Evolutionary conservation across 1,284 basidiomycete genomes (phyloP).

Genomic region (Trichosporon asahii): DNA sequence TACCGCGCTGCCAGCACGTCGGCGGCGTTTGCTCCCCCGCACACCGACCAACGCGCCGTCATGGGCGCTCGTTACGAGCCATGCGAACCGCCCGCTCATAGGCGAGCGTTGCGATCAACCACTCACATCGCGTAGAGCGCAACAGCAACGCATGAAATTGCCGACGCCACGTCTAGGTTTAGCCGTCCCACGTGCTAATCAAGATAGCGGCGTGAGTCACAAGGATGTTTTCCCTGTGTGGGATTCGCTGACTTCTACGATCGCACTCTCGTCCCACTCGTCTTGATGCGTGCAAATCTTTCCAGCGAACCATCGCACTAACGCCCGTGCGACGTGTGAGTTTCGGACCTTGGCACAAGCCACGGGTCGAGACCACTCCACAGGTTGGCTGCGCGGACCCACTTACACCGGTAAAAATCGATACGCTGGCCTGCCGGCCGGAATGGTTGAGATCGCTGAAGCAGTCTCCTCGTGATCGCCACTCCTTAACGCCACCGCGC

Average conservation of each 20-base stretch:
- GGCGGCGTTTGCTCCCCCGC: not conserved
- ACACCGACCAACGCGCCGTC: not conserved
- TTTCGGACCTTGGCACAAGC: not conserved
- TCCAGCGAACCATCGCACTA: not conserved
- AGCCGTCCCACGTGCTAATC: not conserved
- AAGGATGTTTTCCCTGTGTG: not conserved
- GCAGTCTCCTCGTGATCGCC: no score
- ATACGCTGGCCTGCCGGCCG: no score
- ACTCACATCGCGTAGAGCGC: not conserved
- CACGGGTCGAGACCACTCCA: not conserved
- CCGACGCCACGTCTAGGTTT: not conserved
- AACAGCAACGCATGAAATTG: no score
- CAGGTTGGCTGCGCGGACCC: no score
- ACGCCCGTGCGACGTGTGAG: not conserved
- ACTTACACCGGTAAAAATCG: not conserved
- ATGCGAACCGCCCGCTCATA: not conserved
- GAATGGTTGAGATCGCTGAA: not conserved
- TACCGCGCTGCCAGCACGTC: no score
- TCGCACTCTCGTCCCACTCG: not conserved
- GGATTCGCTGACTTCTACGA: not conserved
- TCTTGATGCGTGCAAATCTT: not conserved
- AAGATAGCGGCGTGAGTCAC: not conserved
- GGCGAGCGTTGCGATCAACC: not conserved
- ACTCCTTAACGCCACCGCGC: no score
- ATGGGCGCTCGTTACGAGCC: not conserved